Conservation (phyloP, 306 rosid genomes). For the Carpinus fangiana region DNA sequence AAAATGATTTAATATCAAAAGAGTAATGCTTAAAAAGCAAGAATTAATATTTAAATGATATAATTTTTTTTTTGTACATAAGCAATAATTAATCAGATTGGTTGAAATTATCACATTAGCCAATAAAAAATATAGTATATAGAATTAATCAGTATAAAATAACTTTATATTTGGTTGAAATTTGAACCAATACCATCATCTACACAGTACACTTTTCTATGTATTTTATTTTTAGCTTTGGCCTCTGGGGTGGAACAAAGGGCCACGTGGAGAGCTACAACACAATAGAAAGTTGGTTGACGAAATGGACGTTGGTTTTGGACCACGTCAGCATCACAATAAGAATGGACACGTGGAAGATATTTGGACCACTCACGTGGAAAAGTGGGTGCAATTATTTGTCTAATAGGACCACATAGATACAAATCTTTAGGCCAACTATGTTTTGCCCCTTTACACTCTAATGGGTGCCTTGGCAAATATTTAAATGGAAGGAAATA, state of each 20-base stretch:
- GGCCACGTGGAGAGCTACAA: constrained; percentile 3
- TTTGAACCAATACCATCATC: constrained; percentile 2
- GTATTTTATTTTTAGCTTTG: background rate
- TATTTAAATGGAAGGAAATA: background rate
- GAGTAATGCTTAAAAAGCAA: too few relatives aligned
- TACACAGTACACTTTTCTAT: background rate
- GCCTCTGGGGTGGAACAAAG: constrained; percentile 3
- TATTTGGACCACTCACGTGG: constrained; percentile 43
- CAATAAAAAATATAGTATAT: too few relatives aligned
- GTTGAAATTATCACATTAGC: too few relatives aligned
- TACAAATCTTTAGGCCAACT: constrained; percentile 36
- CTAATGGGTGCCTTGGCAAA: constrained; percentile 15
- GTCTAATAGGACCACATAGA: constrained; percentile 35
- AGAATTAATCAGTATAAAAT: too few relatives aligned
- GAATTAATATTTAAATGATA: too few relatives aligned
- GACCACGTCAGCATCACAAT: constrained; percentile 33
- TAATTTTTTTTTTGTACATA: too few relatives aligned
- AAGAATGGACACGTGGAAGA: constrained; percentile 37
- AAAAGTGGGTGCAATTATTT: constrained; percentile 46
- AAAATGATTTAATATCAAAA: too few relatives aligned
- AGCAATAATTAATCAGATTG: too few relatives aligned
- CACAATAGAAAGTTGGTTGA: background rate
- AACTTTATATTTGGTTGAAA: background rate
- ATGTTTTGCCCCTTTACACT: constrained; percentile 33
- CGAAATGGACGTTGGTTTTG: constrained; percentile 27